Percentiles rank a stretch among this genome's conserved stretches.
Conservation (phyloP, 139 green algal genomes). For the Closterium sp. region DNA sequence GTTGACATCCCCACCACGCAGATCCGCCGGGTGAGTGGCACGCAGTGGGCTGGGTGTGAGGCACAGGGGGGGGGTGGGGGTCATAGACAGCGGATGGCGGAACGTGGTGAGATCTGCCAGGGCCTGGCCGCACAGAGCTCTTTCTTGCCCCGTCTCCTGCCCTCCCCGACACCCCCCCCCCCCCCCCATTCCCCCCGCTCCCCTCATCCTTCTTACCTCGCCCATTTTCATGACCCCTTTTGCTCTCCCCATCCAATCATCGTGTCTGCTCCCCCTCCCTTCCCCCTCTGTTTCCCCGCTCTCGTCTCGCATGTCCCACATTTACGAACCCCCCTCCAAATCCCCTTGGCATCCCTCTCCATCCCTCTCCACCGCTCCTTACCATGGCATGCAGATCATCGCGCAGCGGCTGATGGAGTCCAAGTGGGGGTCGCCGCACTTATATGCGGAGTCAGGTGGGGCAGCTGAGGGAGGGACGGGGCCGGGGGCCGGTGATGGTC, state of each 20-base stretch:
- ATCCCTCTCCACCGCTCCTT: neutral
- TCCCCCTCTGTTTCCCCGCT: neutral
- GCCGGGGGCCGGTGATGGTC: no score
- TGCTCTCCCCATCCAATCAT: neutral
- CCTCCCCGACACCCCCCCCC: neutral
- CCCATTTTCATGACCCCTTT: neutral
- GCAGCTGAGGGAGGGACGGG: no score
- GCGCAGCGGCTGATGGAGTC: slow-evolving; percentile 81
- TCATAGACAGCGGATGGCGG: neutral
- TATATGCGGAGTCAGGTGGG: slow-evolving; percentile 65
- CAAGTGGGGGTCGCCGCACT: slow-evolving; percentile 84
- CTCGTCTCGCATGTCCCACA: neutral
- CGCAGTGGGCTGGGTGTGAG: neutral
- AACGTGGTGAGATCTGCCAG: no score
- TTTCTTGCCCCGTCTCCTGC: neutral
- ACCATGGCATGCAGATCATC: slow-evolving; percentile 76
- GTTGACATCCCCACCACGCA: slow-evolving; percentile 28
- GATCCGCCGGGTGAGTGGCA: slow-evolving; percentile 33
- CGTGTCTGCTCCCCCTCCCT: neutral
- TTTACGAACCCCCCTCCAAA: neutral
- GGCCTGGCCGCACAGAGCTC: no score
- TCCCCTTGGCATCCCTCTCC: neutral
- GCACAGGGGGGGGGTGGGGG: neutral
- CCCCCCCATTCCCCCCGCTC: no score
- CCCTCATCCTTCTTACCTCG: no score